phyloP scores from a whole-genome alignment of 1,284 basidiomycete species.

The Cystobasidium pallidum region DNA sequence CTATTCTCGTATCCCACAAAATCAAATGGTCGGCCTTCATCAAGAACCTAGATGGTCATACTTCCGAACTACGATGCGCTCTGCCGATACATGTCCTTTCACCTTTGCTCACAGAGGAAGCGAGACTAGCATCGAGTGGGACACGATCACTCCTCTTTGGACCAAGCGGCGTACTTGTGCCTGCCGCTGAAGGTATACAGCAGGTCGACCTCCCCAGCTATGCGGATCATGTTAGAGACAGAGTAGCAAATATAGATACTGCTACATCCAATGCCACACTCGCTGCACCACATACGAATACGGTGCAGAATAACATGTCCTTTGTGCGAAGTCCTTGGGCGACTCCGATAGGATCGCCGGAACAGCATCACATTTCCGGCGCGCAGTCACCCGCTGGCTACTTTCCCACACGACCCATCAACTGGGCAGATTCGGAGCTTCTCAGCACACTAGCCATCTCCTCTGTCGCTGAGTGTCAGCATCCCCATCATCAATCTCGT shows the following conservation, averaged over 20 bases:
- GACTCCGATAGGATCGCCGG: constrained; percentile 16
- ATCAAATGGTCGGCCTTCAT: constrained; percentile 63
- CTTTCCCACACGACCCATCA: constrained; percentile 57
- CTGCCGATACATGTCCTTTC: constrained; percentile 83
- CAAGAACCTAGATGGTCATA: constrained; percentile 57
- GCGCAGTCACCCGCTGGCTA: constrained; percentile 34
- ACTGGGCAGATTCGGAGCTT: constrained; percentile 80
- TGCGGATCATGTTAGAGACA: constrained; percentile 81
- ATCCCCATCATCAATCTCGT: constrained; percentile 25
- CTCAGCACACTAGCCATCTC: constrained; percentile 65
- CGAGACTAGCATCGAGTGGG: constrained; percentile 68
- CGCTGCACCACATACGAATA: constrained; percentile 42
- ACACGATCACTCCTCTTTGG: constrained; percentile 72
- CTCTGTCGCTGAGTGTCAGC: background rate
- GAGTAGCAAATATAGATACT: constrained; percentile 77
- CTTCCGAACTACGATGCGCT: constrained; percentile 86
- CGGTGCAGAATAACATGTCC: constrained; percentile 46
- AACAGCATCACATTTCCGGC: constrained; percentile 16
- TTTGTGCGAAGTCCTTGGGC: constrained; percentile 47
- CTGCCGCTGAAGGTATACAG: constrained; percentile 63
- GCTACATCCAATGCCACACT: constrained; percentile 58
- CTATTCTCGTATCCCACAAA: constrained; percentile 71
- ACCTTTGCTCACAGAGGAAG: constrained; percentile 70
- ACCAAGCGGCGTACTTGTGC: constrained; percentile 53
- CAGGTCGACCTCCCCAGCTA: constrained; percentile 78